A percentile compares a stretch with the other conserved stretches of the same genome.
Evolutionary conservation across 768 basidiomycete genomes (phyloP).

Genomic region (Mrakia hoshinonis): DNA sequence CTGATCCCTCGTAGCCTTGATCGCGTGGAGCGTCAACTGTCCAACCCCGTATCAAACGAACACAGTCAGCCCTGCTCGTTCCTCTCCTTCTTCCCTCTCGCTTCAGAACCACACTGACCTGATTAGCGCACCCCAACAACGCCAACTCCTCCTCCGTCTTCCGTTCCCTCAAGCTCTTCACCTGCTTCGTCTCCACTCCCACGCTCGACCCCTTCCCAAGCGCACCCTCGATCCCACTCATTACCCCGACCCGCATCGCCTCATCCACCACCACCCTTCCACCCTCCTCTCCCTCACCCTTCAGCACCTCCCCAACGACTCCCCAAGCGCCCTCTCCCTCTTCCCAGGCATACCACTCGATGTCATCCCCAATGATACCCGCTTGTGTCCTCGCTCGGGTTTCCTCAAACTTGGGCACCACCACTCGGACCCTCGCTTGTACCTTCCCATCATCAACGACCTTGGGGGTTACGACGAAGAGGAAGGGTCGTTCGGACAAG

Average conservation of each 20-base stretch:
- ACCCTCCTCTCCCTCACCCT: conserved; percentile 28
- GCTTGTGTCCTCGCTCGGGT: conserved; percentile 56
- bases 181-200: conserved; percentile 36
- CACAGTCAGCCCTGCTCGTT: background rate
- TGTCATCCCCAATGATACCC: conserved; percentile 46
- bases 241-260: conserved; percentile 54
- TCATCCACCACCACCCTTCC: conserved; percentile 55
- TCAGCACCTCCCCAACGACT: conserved; percentile 43
- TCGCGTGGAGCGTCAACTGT: conserved; percentile 68
- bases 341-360: conserved; percentile 44
- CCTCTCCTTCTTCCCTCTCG: conserved; percentile 10
- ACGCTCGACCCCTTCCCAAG: background rate
- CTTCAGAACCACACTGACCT: conserved; percentile 46
- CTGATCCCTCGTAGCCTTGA: conserved; percentile 54
- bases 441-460: conserved; percentile 31
- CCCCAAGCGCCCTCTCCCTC: conserved; percentile 63
- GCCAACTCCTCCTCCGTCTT: conserved; percentile 64
- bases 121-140: conserved; percentile 67
- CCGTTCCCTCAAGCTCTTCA: conserved; percentile 60
- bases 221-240: conserved; percentile 49
- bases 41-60: conserved; percentile 1
- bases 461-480: conserved; percentile 55
- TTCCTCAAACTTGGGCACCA: conserved; percentile 71
- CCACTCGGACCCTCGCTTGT: conserved; percentile 49
- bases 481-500: conserved; percentile 68